A percentile compares a stretch with the other conserved stretches of the same genome.
phyloP scores from a whole-genome alignment of 2,329 filamentous ascomycete species.

The Chalara sp. region DNA sequence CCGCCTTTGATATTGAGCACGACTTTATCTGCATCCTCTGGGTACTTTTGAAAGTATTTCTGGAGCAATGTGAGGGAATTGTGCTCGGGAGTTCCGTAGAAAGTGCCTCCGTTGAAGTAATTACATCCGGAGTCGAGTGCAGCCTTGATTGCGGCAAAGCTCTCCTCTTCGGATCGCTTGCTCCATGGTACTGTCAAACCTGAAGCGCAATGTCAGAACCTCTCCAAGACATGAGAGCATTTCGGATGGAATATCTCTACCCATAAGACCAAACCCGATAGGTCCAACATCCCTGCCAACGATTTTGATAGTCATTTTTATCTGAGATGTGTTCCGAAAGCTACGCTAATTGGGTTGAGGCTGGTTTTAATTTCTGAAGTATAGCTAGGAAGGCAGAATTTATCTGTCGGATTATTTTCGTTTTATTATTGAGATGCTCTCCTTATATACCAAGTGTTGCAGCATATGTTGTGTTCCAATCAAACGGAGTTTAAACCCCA shows the following conservation, averaged over 20 bases:
- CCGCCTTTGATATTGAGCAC: constrained; percentile 58
- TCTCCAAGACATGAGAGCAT: background rate
- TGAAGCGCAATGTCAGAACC: background rate
- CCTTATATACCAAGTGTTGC: no score
- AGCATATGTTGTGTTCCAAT: no score
- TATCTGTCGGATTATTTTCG: no score
- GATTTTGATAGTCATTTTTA: constrained; percentile 7
- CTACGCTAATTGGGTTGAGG: no score
- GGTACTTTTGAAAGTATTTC: constrained; percentile 56
- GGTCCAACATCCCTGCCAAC: constrained; percentile 20
- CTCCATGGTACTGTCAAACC: constrained; percentile 28
- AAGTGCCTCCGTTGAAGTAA: constrained; percentile 60
- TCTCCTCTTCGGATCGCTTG: constrained; percentile 36
- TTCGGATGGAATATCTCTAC: background rate
- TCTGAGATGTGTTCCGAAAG: no score
- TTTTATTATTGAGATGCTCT: no score
- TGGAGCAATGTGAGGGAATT: constrained; percentile 55
- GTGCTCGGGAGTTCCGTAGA: constrained; percentile 53
- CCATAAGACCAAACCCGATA: constrained; percentile 23
- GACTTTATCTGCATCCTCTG: constrained; percentile 55
- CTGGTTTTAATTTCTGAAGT: no score
- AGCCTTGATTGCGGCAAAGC: constrained; percentile 48
- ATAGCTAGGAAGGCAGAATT: no score
- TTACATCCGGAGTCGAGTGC: constrained; percentile 36
- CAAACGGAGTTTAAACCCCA: no score